Evolutionary conservation across 2,329 filamentous ascomycete species (phyloP).

Genomic region (Xylariomycetidae sp.): DNA sequence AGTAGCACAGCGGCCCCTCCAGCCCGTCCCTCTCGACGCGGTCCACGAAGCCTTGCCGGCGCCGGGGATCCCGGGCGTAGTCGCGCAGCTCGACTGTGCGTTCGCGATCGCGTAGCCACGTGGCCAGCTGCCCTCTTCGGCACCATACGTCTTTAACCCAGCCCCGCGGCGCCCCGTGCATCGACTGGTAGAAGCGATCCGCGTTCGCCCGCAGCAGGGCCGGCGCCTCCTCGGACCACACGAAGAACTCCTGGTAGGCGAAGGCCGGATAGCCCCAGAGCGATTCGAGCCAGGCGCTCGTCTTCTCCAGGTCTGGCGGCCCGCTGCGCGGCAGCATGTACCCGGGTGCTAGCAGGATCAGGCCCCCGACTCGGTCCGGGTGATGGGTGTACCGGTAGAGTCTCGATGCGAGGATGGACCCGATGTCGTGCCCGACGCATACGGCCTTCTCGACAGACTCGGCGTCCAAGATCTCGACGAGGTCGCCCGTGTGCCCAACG

Average conservation of each 20-base stretch:
- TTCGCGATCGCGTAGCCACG: conserved; percentile 15
- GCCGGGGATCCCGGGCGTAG: conserved; percentile 20
- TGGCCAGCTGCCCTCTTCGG: conserved; percentile 28
- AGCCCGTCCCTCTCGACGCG: conserved; percentile 23
- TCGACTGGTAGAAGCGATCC: conserved; percentile 30
- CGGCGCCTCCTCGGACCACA: conserved; percentile 32
- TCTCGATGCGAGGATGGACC: conserved; percentile 33
- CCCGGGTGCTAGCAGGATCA: conserved; percentile 37
- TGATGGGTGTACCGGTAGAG: conserved; percentile 34
- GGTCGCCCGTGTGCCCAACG: conserved; percentile 31
- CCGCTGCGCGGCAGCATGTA: conserved; percentile 31
- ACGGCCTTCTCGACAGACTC: conserved; percentile 32
- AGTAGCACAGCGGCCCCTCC: conserved; percentile 23
- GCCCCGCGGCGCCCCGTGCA: conserved; percentile 26
- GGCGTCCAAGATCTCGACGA: conserved; percentile 34
- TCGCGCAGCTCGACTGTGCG: conserved; percentile 13
- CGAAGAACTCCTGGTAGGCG: conserved; percentile 38
- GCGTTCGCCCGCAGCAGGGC: conserved; percentile 33
- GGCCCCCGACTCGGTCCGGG: conserved; percentile 34
- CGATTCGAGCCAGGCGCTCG: conserved; percentile 33
- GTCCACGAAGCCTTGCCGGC: conserved; percentile 21
- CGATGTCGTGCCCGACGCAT: conserved; percentile 48
- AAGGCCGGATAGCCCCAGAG: conserved; percentile 16
- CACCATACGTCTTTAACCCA: conserved; percentile 34
- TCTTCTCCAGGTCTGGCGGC: background rate